phyloP scores from a whole-genome alignment of 2,329 filamentous ascomycete species.

The Fusarium pseudoanthophilum region DNA sequence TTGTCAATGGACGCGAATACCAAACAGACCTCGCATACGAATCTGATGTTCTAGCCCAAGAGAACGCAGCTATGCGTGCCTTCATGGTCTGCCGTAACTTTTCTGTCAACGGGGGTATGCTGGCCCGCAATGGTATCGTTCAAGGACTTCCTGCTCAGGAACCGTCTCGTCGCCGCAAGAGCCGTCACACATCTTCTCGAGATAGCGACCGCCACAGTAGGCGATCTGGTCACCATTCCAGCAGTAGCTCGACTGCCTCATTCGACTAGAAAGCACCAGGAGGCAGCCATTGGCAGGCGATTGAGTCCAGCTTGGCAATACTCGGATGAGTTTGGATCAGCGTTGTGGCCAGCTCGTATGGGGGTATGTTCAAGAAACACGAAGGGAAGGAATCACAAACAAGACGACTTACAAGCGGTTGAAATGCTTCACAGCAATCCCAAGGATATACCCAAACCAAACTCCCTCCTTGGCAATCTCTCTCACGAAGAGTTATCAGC shows the following conservation, averaged over 20 bases:
- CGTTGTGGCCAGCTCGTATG: slow-evolving; percentile 22
- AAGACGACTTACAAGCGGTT: slow-evolving; percentile 49
- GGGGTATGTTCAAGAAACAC: slow-evolving; percentile 24
- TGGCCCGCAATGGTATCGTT: slow-evolving; percentile 74
- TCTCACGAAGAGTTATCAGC: slow-evolving; percentile 36
- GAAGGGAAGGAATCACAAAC: slow-evolving; percentile 30
- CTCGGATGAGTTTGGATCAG: slow-evolving; percentile 28
- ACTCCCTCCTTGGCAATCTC: slow-evolving; percentile 42
- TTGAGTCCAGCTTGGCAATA: slow-evolving; percentile 12
- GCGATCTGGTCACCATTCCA: slow-evolving; percentile 68
- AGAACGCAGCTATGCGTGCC: slow-evolving; percentile 93
- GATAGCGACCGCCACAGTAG: slow-evolving; percentile 59
- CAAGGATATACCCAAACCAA: slow-evolving; percentile 46
- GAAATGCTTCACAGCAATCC: slow-evolving; percentile 54
- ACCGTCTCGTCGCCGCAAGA: slow-evolving; percentile 61
- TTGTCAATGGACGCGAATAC: slow-evolving; percentile 97
- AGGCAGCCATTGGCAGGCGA: slow-evolving; percentile 4
- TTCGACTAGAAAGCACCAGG: slow-evolving; percentile 57
- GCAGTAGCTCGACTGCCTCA: slow-evolving; percentile 71
- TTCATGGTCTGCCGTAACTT: slow-evolving; percentile 99
- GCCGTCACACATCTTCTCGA: slow-evolving; percentile 61
- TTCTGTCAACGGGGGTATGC: slow-evolving; percentile 95
- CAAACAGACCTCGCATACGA: slow-evolving; percentile 89
- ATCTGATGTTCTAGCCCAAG: slow-evolving; percentile 83
- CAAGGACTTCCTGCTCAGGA: slow-evolving; percentile 71